phyloP scores from a whole-genome alignment of 2,329 filamentous ascomycete species.

The Pyrenophora graminea region DNA sequence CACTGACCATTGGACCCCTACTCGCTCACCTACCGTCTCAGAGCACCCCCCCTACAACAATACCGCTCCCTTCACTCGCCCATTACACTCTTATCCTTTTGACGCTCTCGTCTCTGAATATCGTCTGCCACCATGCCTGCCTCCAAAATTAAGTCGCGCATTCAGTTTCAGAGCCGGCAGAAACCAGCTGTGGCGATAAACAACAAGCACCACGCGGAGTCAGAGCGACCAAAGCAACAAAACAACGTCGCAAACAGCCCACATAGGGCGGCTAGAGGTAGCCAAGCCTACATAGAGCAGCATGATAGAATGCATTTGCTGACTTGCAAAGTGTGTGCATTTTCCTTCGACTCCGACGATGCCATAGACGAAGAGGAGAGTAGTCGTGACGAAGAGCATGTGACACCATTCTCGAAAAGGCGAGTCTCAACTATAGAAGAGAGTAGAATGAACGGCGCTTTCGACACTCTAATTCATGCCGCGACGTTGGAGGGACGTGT shows the following conservation, averaged over 20 bases:
- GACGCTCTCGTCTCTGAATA: too few relatives aligned
- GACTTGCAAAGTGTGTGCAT: conserved; percentile 1
- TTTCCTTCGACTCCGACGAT: not conserved
- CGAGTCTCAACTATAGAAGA: conserved; percentile 1
- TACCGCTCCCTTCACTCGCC: not conserved
- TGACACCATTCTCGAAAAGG: not conserved
- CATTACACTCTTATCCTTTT: not conserved
- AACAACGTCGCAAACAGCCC: not conserved
- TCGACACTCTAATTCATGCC: not conserved
- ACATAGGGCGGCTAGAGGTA: not conserved
- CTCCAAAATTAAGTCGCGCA: conserved; percentile 3
- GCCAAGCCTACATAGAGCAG: not conserved
- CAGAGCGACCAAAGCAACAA: not conserved
- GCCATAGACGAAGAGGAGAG: not conserved
- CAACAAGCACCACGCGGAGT: not conserved
- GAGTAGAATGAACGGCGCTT: not conserved
- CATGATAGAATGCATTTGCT: not conserved
- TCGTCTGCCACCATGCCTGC: not conserved
- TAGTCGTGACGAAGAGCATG: not conserved
- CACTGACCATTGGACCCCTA: not conserved
- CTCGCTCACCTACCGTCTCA: not conserved
- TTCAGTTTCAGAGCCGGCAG: not conserved
- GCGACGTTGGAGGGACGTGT: not conserved
- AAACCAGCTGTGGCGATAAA: not conserved
- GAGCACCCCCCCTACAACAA: not conserved